Evolutionary conservation across 306 rosid genomes (phyloP), one percentile per base, ranked within the genome.

Genomic region (Coriaria nepalensis): DNA sequence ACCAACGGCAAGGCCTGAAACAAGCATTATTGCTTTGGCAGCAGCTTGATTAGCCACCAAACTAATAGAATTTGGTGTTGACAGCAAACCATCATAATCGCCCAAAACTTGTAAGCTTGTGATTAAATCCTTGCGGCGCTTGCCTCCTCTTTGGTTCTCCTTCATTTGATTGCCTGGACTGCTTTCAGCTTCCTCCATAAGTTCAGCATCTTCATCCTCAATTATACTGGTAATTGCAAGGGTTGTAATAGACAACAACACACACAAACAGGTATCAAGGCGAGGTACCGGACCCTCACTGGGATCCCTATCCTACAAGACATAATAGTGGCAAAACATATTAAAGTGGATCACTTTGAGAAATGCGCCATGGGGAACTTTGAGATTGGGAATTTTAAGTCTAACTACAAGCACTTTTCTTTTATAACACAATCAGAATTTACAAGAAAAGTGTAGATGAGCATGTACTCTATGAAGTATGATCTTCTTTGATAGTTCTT

Each of bases 21-120:
- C 54, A 56, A 66, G 72, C 83, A 78, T 57, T 57, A 68, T 68
- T 55, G 94, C 94, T 75, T 83, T 87, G 63, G 79, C 78, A 50
- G 94, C 93, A 73, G 96, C 96, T 70, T 87, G 83, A 78, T 87
- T 87, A 61, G 78, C 94, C 43, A 59, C 76, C 40, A 40, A 56
- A 63, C 49, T 48, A 69, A 76, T 72, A 67, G 72, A 61, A 56
- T 69, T 79, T 58, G 94, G 93, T 44, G 94, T 71, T 49, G 65
- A 65, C 64, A 87, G 59, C 62, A 87, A 78, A 73, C 56, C 45
- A 48, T 76, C 81, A 52, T 72, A 78, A 58, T 83, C 78, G 41
- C 96, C 93, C 73, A 87, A 69, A 53, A 61, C 59, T 71, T 80
- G 88, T 68, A 88, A 78, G 75, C 95, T 61, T 54, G 72, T 68